Evolutionary conservation across 2,329 filamentous ascomycete genomes (phyloP).

Genomic region (Leptodontidium sp.): DNA sequence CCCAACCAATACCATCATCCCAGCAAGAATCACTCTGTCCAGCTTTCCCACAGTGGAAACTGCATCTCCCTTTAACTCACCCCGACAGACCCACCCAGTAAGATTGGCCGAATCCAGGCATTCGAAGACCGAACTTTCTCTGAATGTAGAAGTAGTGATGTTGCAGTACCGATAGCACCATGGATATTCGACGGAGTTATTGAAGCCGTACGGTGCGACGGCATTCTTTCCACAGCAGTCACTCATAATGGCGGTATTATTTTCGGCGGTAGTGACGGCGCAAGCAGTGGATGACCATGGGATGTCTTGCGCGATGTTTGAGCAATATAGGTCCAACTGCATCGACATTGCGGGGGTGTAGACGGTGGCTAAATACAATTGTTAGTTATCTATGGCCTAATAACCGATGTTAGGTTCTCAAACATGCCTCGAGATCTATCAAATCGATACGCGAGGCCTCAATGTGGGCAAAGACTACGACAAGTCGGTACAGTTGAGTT

Average conservation of each 20-base stretch:
- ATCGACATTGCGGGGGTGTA: background rate
- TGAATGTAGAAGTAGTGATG: background rate
- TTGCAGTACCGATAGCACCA: constrained; percentile 12
- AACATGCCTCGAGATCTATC: too few species aligned
- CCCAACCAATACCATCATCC: background rate
- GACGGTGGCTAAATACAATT: too few species aligned
- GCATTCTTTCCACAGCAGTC: background rate
- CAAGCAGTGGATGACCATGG: background rate
- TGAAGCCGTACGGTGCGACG: background rate
- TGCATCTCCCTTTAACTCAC: background rate
- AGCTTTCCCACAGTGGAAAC: background rate
- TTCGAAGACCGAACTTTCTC: background rate
- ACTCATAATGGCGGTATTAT: background rate
- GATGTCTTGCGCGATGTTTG: constrained; percentile 1
- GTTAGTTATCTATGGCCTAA: background rate
- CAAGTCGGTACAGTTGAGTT: too few species aligned
- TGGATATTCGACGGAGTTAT: constrained; percentile 2
- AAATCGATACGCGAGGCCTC: too few species aligned
- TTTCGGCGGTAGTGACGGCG: background rate
- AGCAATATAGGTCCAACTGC: background rate
- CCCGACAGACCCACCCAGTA: constrained; percentile 6
- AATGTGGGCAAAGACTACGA: too few species aligned
- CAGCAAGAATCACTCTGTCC: background rate
- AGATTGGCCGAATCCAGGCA: background rate
- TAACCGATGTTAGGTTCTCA: too few species aligned